Base-by-base conservation (phyloP, 805 yeast species). In the Nakazawaea pomicola region DNA sequence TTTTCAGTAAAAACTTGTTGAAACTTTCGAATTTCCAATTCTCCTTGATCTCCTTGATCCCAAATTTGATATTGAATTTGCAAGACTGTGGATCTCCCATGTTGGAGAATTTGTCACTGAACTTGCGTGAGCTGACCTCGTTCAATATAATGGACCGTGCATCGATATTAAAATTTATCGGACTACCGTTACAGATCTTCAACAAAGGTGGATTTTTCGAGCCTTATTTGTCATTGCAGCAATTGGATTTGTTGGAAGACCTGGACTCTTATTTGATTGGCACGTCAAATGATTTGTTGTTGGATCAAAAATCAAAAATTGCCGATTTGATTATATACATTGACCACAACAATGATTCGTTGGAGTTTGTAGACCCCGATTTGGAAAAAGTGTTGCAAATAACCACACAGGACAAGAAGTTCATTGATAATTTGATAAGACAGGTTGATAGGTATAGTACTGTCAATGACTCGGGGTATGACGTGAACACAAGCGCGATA, bases 161-260 rank as follows among this genome's bases (percentile, higher is more conserved):
- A 47, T 85, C 96, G 0, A 70, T 90, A 56, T 63, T 91, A 29
- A 64, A 75, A 25, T 93, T 87, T 56, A 74, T 88, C 54, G 99
- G 98, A 0, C 67, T 93, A 24, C 99, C 99, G 0, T 65, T 93
- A 37, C 90, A 83, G 51, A 60, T 89, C 1, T 93, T 93, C 61
- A 88, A 88, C 37, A 75, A 77, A 49, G 95, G 95, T 33, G 89
- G 95, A 1, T 71, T 91, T 45, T 90, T 95, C 70, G 82, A 83
- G 50, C 98, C 99, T 2, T 93, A 91, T 61, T 71, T 90, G n/a
- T 95, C 98, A 0, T 65, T 93, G 41, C 99, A 91, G 58, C 98
- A 91, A 55, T 65, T 91, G 42, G 84, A 83, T 39, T 89, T 84
- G 50, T 66, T 93, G 39, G 68, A 66, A 24, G 70, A 73, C 16